A percentile compares a stretch with the other conserved stretches of the same genome.
Evolutionary conservation across 2,329 filamentous ascomycete species (phyloP).

Genomic region (Stemphylium lycopersici): DNA sequence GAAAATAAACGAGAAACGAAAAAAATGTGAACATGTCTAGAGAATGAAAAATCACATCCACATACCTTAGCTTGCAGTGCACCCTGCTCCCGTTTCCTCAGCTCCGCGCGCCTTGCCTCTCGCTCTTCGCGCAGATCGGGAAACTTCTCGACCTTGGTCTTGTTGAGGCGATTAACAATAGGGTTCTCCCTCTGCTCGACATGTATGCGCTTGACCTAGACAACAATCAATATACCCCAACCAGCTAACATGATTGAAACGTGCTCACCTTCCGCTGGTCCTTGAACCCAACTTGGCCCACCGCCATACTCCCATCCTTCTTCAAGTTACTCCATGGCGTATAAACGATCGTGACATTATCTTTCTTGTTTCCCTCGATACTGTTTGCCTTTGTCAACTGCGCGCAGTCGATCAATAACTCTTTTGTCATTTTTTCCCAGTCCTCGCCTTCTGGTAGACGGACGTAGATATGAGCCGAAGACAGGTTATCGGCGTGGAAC

Average conservation of each 20-base stretch:
- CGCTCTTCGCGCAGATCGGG: constrained; percentile 84
- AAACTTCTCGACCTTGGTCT: constrained; percentile 88
- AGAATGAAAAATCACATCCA: not conserved
- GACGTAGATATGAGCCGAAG: constrained; percentile 94
- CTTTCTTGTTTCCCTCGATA: constrained; percentile 99
- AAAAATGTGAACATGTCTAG: not conserved
- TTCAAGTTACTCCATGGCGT: constrained; percentile 96
- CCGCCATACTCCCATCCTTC: constrained; percentile 95
- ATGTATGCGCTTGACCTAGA: constrained; percentile 77
- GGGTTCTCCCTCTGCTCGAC: constrained; percentile 82
- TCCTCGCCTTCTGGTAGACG: constrained; percentile 77
- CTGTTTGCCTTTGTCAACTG: constrained; percentile 99
- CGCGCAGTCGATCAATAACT: constrained; percentile 84
- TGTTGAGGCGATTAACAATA: constrained; percentile 97
- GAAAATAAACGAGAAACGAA: not conserved
- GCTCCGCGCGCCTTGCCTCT: constrained; percentile 73
- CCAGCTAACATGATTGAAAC: not conserved
- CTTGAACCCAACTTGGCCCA: constrained; percentile 93
- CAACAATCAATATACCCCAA: constrained; percentile 3
- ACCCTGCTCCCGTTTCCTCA: constrained; percentile 74
- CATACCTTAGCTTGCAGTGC: constrained; percentile 66
- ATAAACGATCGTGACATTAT: constrained; percentile 96
- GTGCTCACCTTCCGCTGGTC: constrained; percentile 70
- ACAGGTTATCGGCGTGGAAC: constrained; percentile 99
- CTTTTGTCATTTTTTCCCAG: constrained; percentile 81